Conservation (phyloP, 495 filamentous ascomycete species). For the Achaetomiella virescens region DNA sequence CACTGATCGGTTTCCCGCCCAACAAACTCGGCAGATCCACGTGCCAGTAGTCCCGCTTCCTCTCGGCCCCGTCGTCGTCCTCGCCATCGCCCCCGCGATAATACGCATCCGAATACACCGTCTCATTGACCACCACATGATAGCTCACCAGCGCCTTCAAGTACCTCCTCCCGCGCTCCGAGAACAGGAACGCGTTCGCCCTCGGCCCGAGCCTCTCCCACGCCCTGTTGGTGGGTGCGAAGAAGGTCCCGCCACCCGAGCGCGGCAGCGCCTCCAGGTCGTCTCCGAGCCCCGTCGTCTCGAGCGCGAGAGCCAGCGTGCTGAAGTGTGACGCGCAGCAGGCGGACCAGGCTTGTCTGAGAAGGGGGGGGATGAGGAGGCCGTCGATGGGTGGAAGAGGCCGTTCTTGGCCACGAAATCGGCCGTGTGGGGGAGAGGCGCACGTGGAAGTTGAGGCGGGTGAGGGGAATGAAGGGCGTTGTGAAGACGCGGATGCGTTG, state of each 20-base stretch:
- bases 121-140: slow-evolving; percentile 66
- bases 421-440: slow-evolving; percentile 47
- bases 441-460: slow-evolving; percentile 68
- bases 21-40: slow-evolving; percentile 64
- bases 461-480: slow-evolving; percentile 45
- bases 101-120: slow-evolving; percentile 75
- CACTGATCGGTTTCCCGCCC: slow-evolving; percentile 48
- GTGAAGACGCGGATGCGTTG: slow-evolving; percentile 54
- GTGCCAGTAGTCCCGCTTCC: slow-evolving; percentile 35
- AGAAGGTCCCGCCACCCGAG: slow-evolving; percentile 53
- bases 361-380: slow-evolving; percentile 69
- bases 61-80: slow-evolving; percentile 10
- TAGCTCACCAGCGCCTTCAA: slow-evolving; percentile 71
- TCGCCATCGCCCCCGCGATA: slow-evolving; percentile 39
- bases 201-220: slow-evolving; percentile 62
- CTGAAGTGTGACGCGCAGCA: slow-evolving; percentile 68
- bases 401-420: slow-evolving; percentile 68
- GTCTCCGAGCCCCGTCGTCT: slow-evolving; percentile 58
- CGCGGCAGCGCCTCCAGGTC: slow-evolving; percentile 9
- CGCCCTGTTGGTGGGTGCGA: slow-evolving; percentile 70
- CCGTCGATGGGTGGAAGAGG: slow-evolving; percentile 67
- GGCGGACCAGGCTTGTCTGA: slow-evolving; percentile 51
- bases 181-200: slow-evolving; percentile 75
- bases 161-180: slow-evolving; percentile 58
- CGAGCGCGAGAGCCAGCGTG: slow-evolving; percentile 65